Evolutionary conservation across 78 protist genomes (phyloP).

Genomic region (Speleostelium caveatum): DNA sequence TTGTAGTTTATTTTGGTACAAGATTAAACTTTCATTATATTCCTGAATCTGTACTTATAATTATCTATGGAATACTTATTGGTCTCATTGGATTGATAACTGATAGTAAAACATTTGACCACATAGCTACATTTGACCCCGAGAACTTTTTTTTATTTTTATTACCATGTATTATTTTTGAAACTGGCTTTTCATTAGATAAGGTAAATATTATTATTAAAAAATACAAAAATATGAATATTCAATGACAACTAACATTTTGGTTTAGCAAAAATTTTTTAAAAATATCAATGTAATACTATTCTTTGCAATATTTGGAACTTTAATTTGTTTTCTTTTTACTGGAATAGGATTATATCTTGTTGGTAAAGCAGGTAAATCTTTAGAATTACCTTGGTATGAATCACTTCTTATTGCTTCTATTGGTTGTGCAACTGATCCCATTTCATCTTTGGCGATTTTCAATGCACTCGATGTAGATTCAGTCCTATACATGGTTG

Average conservation of each 20-base stretch:
- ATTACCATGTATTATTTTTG: conserved; percentile 96
- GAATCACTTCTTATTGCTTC: neutral
- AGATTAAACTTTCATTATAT: conserved; percentile 29
- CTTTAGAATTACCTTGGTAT: neutral
- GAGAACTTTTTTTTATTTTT: conserved; percentile 88
- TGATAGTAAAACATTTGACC: neutral
- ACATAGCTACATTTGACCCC: conserved; percentile 52
- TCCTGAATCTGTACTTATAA: conserved; percentile 43
- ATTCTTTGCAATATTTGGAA: conserved; percentile 90
- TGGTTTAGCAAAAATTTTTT: conserved; percentile 79
- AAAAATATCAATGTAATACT: conserved; percentile 86
- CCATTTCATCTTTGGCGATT: conserved; percentile 94
- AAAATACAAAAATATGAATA: neutral
- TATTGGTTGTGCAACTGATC: conserved; percentile 90
- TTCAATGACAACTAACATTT: neutral
- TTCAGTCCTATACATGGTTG: conserved; percentile 86
- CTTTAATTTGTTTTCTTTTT: conserved; percentile 83
- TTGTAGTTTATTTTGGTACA: neutral
- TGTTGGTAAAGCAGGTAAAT: conserved; percentile 19
- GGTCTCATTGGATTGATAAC: conserved; percentile 17
- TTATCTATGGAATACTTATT: conserved; percentile 28
- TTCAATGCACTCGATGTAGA: conserved; percentile 86
- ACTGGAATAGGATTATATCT: conserved; percentile 37
- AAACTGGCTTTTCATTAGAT: conserved; percentile 87
- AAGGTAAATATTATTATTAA: neutral